Evolutionary conservation across 495 filamentous ascomycete species (phyloP).

Genomic region (Penicillium argentinense): DNA sequence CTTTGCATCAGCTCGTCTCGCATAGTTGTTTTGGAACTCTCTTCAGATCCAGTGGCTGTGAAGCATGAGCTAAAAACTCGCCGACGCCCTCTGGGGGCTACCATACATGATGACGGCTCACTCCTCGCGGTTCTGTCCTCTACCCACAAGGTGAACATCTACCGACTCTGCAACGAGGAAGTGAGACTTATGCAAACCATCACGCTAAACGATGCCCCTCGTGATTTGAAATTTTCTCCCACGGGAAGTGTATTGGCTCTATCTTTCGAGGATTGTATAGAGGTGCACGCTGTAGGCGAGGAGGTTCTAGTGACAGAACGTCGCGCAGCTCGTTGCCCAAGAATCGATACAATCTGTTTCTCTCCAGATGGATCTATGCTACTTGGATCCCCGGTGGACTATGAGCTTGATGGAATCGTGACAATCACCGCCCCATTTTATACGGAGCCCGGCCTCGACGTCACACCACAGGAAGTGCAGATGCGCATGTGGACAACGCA

Average conservation of each 20-base stretch:
- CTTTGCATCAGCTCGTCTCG: conserved; percentile 84
- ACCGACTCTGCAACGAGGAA: conserved; percentile 61
- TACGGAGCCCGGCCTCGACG: conserved; percentile 42
- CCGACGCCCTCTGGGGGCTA: conserved; percentile 72
- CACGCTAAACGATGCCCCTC: conserved; percentile 71
- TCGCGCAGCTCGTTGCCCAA: conserved; percentile 77
- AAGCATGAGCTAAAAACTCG: conserved; percentile 77
- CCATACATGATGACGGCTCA: conserved; percentile 76
- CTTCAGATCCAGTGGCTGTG: conserved; percentile 55
- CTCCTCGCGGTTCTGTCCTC: conserved; percentile 77
- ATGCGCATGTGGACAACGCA: conserved; percentile 86
- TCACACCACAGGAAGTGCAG: conserved; percentile 62
- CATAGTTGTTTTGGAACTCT: conserved; percentile 74
- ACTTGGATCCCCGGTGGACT: conserved; percentile 72
- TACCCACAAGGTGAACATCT: conserved; percentile 80
- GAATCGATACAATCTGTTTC: conserved; percentile 76
- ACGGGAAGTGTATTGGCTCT: conserved; percentile 79
- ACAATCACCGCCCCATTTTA: conserved; percentile 82
- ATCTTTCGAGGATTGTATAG: conserved; percentile 84
- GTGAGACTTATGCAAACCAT: conserved; percentile 68
- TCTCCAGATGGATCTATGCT: conserved; percentile 82
- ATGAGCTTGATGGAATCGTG: conserved; percentile 65
- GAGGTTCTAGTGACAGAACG: conserved; percentile 64
- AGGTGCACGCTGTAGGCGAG: conserved; percentile 73
- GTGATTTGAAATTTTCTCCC: conserved; percentile 77